A percentile compares a stretch with the other conserved stretches of the same genome.
Conservation (phyloP, 805 yeast genomes). For the Candida boleticola region DNA sequence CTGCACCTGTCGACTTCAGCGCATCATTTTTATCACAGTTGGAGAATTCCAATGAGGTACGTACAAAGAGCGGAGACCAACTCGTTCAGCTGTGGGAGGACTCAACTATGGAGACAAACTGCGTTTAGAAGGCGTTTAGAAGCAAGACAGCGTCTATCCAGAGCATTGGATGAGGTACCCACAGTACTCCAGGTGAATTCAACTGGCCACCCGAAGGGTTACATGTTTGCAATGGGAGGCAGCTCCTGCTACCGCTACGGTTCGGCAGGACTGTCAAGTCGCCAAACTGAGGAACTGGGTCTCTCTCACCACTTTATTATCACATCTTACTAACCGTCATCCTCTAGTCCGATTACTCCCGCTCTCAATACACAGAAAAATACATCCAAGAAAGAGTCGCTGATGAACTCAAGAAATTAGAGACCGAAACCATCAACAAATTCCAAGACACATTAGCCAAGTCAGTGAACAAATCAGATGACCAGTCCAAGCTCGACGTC, state of each 20-base stretch:
- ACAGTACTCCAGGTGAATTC: too few species aligned
- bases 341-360: constrained; percentile 58
- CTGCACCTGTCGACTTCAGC: constrained; percentile 66
- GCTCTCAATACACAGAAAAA: constrained; percentile 66
- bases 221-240: too few species aligned
- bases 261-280: too few species aligned
- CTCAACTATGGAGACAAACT: not conserved
- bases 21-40: constrained; percentile 62
- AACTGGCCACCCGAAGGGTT: too few species aligned
- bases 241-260: too few species aligned
- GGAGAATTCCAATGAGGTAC: constrained; percentile 55
- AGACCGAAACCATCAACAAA: constrained; percentile 47
- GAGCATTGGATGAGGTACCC: too few species aligned
- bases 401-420: constrained; percentile 53
- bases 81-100: not conserved
- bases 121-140: too few species aligned
- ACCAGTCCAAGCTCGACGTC: constrained; percentile 27
- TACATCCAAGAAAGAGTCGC: constrained; percentile 65
- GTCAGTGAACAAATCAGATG: constrained; percentile 34
- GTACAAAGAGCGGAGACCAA: constrained; percentile 13
- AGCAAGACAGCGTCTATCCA: too few species aligned
- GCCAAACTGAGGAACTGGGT: too few species aligned
- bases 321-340: too few species aligned
- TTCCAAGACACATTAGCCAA: constrained; percentile 51
- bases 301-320: too few species aligned